Percentiles rank a stretch among this genome's conserved stretches.
Conservation (phyloP, 108 stramenopile genomes). For the Skeletonema tropicum region DNA sequence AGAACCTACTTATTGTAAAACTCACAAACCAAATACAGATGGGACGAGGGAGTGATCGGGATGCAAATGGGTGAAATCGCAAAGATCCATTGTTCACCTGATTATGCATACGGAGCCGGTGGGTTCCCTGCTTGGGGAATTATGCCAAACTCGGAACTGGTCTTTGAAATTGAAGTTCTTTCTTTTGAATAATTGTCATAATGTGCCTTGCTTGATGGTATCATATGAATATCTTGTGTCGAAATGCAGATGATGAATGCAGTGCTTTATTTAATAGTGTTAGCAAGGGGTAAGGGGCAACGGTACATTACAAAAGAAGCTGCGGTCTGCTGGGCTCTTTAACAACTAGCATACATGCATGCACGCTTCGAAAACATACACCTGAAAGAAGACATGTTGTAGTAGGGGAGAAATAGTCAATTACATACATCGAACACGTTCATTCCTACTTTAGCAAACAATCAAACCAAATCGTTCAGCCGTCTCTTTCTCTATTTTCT, state of each 20-base stretch:
- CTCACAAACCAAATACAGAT: constrained; percentile 68
- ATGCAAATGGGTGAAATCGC: constrained; percentile 87
- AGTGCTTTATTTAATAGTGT: too few species aligned
- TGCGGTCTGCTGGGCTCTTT: too few species aligned
- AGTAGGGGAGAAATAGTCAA: background rate
- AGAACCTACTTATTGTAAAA: background rate
- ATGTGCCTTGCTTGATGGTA: background rate
- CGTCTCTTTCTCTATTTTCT: constrained; percentile 59
- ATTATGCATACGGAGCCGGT: constrained; percentile 89
- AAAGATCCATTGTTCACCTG: constrained; percentile 87
- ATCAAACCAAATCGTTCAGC: constrained; percentile 70
- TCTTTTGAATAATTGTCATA: constrained; percentile 49
- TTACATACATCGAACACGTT: constrained; percentile 1
- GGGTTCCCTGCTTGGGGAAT: constrained; percentile 93
- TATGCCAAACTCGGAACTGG: constrained; percentile 81
- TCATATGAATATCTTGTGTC: too few species aligned
- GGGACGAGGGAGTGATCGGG: constrained; percentile 87
- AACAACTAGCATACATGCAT: too few species aligned
- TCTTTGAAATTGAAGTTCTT: constrained; percentile 91
- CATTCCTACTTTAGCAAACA: constrained; percentile 35
- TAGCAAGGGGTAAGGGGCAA: too few species aligned
- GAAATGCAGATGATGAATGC: too few species aligned
- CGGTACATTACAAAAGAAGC: too few species aligned
- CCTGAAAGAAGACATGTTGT: too few species aligned
- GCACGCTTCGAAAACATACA: too few species aligned